Evolutionary conservation across 768 basidiomycete genomes (phyloP).

Genomic region (Lanmaoa pseudosensibilis): DNA sequence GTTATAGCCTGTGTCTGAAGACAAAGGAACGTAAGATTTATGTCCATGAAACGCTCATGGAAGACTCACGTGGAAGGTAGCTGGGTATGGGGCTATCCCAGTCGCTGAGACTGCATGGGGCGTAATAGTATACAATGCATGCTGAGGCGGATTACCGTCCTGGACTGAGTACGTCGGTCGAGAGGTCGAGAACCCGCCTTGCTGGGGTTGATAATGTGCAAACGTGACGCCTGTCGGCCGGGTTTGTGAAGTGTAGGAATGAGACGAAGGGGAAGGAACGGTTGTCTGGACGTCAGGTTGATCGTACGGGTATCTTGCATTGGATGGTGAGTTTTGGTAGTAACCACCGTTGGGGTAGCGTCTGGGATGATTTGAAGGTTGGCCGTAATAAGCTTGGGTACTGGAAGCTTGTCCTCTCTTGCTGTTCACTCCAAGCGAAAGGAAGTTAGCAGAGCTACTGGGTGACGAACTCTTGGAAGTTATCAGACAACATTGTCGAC

Average conservation of each 20-base stretch:
- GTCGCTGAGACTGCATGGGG: constrained; percentile 16
- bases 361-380: constrained; percentile 18
- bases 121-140: constrained; percentile 16
- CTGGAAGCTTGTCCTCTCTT: constrained; percentile 12
- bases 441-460: constrained; percentile 3
- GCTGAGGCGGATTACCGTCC: constrained; percentile 20
- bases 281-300: constrained; percentile 20
- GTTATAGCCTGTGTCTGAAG: constrained; percentile 13
- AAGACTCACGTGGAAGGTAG: constrained; percentile 26
- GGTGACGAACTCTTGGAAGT: constrained; percentile 11
- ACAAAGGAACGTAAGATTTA: not conserved
- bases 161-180: constrained; percentile 30
- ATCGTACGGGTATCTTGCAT: constrained; percentile 26
- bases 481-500: constrained; percentile 50
- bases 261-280: constrained; percentile 16
- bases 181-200: constrained; percentile 37
- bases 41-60: not conserved
- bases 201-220: constrained; percentile 40
- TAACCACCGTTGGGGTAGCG: constrained; percentile 16
- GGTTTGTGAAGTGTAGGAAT: constrained; percentile 18
- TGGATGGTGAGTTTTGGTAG: constrained; percentile 14
- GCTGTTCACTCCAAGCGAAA: constrained; percentile 6
- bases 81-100: constrained; percentile 24
- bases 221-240: constrained; percentile 33
- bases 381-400: constrained; percentile 13